Evolutionary conservation across 1,284 basidiomycete species (phyloP), one percentile per base, ranked within the genome.

Genomic region (Irpex rosettiformis): DNA sequence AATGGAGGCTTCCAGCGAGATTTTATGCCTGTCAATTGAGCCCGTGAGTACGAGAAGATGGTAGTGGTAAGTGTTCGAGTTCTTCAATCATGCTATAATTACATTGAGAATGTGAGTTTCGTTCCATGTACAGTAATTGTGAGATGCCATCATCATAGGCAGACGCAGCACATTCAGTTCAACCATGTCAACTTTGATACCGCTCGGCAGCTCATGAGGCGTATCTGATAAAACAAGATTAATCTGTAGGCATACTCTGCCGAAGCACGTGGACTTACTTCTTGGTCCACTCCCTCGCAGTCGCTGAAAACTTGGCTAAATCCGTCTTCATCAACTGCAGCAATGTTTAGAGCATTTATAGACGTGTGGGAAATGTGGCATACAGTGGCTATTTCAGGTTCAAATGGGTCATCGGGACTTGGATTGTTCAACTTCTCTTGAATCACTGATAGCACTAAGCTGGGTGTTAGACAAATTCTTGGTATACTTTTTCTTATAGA

Each of bases 341-440:
- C 16, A 28, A 40, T 37, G 47, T 57, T n/a, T 54, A 47, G 43
- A 21, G 21, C 10, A 48, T 33, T n/a, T 28, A 3, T 28, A 10
- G 10, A 21, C 37, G 11, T 2, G 6, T 22, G 40, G 16, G 33
- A 29, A 24, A 21, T 4, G 27, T 25, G 52, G 72, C 84, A 59
- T 70, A 92, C 88, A 33, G 84, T 84, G 49, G 91, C 90, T 64
- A 92, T 89, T 1, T 91, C 89, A 30, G 91, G 87, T 66, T 91
- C 92, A 65, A 94, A 93, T 0, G 93, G 94, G 72, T 96, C 93
- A 67, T 96, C 93, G 5, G 91, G 82, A 70, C 91, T 93, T 7
- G 93, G 93, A 66, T 91, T 90, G 69, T 93, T 92, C 58, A 96
- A 70, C 69, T 96, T 93, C 69, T 95, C 91, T 69, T 89, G 87